Percentiles rank a stretch among this genome's conserved stretches.
phyloP scores from a whole-genome alignment of 257 asterid species.

The Ocimum tenuiflorum region DNA sequence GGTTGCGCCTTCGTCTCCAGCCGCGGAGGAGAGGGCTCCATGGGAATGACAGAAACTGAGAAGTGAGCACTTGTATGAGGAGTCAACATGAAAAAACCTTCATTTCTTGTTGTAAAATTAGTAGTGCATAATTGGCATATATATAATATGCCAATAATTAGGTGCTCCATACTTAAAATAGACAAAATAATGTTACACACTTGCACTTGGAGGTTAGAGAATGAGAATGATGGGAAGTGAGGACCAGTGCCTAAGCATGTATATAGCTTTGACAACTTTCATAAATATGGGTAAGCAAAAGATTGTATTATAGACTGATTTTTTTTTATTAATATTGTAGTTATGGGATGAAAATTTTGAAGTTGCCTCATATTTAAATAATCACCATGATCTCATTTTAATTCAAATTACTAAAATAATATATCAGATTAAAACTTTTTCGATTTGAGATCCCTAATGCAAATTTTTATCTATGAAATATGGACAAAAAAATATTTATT shows the following conservation, averaged over 20 bases:
- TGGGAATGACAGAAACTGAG: constrained; percentile 40
- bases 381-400: too few relatives aligned
- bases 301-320: too few relatives aligned
- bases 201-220: too few relatives aligned
- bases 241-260: constrained; percentile 4
- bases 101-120: not conserved
- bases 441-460: too few relatives aligned
- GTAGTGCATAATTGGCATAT: not conserved
- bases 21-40: constrained; percentile 4
- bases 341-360: too few relatives aligned
- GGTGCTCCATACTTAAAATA: constrained; percentile 12
- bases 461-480: too few relatives aligned
- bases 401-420: too few relatives aligned
- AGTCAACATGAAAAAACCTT: not conserved
- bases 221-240: constrained; percentile 20
- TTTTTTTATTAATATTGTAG: too few relatives aligned
- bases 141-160: not conserved
- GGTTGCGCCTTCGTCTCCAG: too few relatives aligned
- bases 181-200: constrained; percentile 1
- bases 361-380: too few relatives aligned
- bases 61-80: constrained; percentile 35
- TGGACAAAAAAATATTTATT: too few relatives aligned
- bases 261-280: not conserved
- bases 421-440: too few relatives aligned
- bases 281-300: not conserved